A percentile compares a stretch with the other conserved stretches of the same genome.
Evolutionary conservation across 139 green algal species (phyloP).

Genomic region (Picochlorum sp.): DNA sequence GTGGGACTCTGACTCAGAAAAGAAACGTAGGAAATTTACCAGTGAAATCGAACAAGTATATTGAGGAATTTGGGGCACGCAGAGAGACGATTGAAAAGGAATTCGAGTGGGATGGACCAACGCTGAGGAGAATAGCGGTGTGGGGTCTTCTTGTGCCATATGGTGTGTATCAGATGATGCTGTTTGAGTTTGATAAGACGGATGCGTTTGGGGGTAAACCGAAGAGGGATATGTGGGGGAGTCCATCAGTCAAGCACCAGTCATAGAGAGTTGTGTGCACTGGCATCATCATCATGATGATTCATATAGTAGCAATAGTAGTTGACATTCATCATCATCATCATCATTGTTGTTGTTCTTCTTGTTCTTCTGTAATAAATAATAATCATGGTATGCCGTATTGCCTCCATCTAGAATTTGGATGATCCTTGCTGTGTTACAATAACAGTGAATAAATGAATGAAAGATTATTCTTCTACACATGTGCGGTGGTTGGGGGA

Average conservation of each 20-base stretch:
- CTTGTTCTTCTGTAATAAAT: too few relatives aligned
- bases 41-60: conserved; percentile 44
- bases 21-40: conserved; percentile 36
- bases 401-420: too few relatives aligned
- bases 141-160: conserved; percentile 9
- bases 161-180: conserved; percentile 8
- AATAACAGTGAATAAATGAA: too few relatives aligned
- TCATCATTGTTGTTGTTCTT: too few relatives aligned
- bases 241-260: neutral
- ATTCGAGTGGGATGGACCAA: conserved; percentile 28
- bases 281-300: too few relatives aligned
- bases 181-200: conserved; percentile 5
- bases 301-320: too few relatives aligned
- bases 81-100: conserved; percentile 41
- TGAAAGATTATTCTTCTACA: too few relatives aligned
- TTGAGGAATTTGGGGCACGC: conserved; percentile 37
- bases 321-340: too few relatives aligned
- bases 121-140: conserved; percentile 17
- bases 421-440: too few relatives aligned
- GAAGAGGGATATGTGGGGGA: neutral
- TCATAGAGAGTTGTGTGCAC: too few relatives aligned
- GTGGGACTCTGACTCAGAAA: neutral
- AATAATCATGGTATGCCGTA: too few relatives aligned
- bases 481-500: too few relatives aligned
- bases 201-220: neutral